A percentile compares a stretch with the other conserved stretches of the same genome.
Conservation (phyloP, 2,329 filamentous ascomycete genomes). For the Trichoderma asperellum region DNA sequence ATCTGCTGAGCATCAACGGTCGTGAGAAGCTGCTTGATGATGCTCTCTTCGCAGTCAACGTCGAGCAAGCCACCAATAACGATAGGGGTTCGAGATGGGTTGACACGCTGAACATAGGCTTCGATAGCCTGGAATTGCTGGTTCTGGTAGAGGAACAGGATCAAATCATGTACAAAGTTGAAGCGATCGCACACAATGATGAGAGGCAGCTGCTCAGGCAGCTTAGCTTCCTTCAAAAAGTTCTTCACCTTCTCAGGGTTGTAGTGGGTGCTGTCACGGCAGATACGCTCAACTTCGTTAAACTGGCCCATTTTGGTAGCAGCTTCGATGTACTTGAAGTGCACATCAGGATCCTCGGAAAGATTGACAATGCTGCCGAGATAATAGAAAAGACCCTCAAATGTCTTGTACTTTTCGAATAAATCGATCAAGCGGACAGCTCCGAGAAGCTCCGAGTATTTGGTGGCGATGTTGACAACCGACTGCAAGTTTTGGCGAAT, state of each 20-base stretch:
- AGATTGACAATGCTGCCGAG: constrained; percentile 97
- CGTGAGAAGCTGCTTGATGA: constrained; percentile 88
- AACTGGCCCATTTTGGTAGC: constrained; percentile 92
- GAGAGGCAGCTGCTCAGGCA: constrained; percentile 89
- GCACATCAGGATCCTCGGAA: constrained; percentile 91
- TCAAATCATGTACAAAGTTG: constrained; percentile 96
- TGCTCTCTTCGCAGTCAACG: constrained; percentile 93
- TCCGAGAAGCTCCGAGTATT: constrained; percentile 94
- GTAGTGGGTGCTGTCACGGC: constrained; percentile 87
- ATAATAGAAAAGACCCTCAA: constrained; percentile 97
- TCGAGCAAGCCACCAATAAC: constrained; percentile 93
- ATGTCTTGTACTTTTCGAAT: constrained; percentile 96
- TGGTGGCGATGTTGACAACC: constrained; percentile 93
- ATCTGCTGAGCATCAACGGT: constrained; percentile 85
- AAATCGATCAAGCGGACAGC: constrained; percentile 87
- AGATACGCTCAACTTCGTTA: constrained; percentile 95
- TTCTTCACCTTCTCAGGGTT: constrained; percentile 98
- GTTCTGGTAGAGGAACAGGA: constrained; percentile 97
- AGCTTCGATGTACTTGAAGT: constrained; percentile 99
- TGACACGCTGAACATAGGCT: constrained; percentile 95
- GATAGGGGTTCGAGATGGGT: constrained; percentile 85
- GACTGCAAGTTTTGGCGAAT: constrained; percentile 96
- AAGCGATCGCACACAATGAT: constrained; percentile 99
- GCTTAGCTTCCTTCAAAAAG: constrained; percentile 94
- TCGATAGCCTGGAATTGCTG: constrained; percentile 99